phyloP scores from a whole-genome alignment of 2,329 filamentous ascomycete genomes.

The Microcyclospora tardicrescens region DNA sequence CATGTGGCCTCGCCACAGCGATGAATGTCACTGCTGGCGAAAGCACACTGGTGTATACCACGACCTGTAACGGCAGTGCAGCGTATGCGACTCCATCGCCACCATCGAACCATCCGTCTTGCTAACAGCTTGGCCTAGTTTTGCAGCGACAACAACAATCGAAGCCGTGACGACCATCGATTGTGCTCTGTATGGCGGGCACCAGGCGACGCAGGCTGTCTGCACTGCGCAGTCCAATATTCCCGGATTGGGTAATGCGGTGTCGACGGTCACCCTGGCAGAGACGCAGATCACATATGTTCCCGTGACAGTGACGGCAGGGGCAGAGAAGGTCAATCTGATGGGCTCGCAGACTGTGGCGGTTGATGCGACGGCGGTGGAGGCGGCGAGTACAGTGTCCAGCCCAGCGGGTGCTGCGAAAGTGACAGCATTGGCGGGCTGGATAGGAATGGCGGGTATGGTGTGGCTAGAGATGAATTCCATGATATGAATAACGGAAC shows the following conservation, averaged over 20 bases:
- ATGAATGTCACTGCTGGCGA: slow-evolving; percentile 20
- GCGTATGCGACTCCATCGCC: slow-evolving; percentile 5
- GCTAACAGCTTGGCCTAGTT: slow-evolving; percentile 4
- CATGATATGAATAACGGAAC: too few species aligned
- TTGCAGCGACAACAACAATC: background rate
- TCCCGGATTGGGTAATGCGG: slow-evolving; percentile 12
- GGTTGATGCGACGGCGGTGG: slow-evolving; percentile 6
- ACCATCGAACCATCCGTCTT: background rate
- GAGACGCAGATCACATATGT: slow-evolving; percentile 16
- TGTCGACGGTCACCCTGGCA: slow-evolving; percentile 17
- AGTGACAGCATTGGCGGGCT: background rate
- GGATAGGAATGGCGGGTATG: too few species aligned
- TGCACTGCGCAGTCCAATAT: slow-evolving; percentile 13
- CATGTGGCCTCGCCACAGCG: slow-evolving; percentile 13
- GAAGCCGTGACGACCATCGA: slow-evolving; percentile 8
- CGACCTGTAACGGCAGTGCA: slow-evolving; percentile 5
- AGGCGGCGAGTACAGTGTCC: slow-evolving; percentile 1
- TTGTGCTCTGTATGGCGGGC: slow-evolving; percentile 14
- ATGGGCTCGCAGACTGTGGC: slow-evolving; percentile 2
- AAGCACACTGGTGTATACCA: slow-evolving; percentile 15
- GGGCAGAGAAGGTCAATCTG: slow-evolving; percentile 7
- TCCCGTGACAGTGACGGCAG: slow-evolving; percentile 17
- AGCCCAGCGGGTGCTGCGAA: slow-evolving; percentile 6
- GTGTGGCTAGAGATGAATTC: too few species aligned
- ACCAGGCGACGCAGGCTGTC: slow-evolving; percentile 8